A percentile compares a stretch with the other conserved stretches of the same genome.
Evolutionary conservation across 805 yeast genomes (phyloP).

Genomic region (Dipodascopsis tothii): DNA sequence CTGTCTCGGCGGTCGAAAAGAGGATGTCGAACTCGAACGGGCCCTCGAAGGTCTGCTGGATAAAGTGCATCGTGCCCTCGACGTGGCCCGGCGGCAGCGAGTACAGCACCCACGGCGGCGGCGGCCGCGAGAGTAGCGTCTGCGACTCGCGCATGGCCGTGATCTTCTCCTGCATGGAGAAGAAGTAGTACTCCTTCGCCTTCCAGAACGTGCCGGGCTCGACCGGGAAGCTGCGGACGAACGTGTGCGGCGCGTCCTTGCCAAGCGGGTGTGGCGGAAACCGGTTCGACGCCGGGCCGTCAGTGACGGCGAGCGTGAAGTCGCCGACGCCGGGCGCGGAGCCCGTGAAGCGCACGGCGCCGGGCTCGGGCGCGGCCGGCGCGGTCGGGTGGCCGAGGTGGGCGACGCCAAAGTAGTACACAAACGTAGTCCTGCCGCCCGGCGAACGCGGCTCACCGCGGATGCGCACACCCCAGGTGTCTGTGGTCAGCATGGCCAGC

Average conservation of each 20-base stretch:
- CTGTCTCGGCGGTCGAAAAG: constrained; percentile 5
- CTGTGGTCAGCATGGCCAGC: constrained; percentile 34
- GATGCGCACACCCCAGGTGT: constrained; percentile 70
- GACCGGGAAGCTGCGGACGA: constrained; percentile 5
- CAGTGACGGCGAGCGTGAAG: constrained; percentile 54
- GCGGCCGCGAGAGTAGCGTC: not conserved
- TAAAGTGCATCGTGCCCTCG: constrained; percentile 68
- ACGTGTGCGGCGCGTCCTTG: constrained; percentile 22
- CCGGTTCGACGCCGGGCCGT: constrained; percentile 43
- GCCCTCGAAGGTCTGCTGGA: constrained; percentile 72
- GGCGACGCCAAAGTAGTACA: constrained; percentile 75
- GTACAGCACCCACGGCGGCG: not conserved
- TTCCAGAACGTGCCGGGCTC: constrained; percentile 43
- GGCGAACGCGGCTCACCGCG: constrained; percentile 38
- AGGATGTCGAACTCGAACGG: constrained; percentile 65
- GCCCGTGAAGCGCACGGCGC: constrained; percentile 43
- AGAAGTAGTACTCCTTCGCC: constrained; percentile 66
- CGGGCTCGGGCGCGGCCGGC: constrained; percentile 36
- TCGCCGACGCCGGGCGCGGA: constrained; percentile 56
- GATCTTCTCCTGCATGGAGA: constrained; percentile 65
- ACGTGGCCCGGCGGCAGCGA: not conserved
- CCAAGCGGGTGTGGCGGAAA: constrained; percentile 32
- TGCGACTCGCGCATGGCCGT: constrained; percentile 29
- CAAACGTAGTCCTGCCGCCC: constrained; percentile 49
- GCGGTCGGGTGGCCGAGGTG: constrained; percentile 51